Evolutionary conservation across 2,329 filamentous ascomycete genomes (phyloP).

Genomic region (Aspergillus sergii): DNA sequence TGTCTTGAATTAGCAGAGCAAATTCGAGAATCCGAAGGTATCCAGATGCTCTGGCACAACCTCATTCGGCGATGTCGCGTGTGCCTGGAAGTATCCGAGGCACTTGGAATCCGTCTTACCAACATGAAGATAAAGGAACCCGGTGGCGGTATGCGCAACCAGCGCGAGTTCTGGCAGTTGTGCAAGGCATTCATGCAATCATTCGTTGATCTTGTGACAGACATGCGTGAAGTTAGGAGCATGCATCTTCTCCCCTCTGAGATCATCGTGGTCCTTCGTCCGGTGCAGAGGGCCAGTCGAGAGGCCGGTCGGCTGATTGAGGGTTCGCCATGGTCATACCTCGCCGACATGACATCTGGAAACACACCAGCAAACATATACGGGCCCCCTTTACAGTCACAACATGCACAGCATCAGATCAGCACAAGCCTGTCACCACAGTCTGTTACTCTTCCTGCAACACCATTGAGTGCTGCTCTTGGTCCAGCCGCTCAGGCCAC

Average conservation of each 20-base stretch:
- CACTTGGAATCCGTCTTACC: constrained; percentile 71
- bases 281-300: constrained; percentile 80
- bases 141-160: constrained; percentile 63
- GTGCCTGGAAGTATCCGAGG: constrained; percentile 72
- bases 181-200: constrained; percentile 64
- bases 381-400: constrained; percentile 38
- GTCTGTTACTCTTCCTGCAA: constrained; percentile 71
- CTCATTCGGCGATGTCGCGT: constrained; percentile 72
- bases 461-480: constrained; percentile 83
- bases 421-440: constrained; percentile 47
- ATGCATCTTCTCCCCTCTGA: constrained; percentile 61
- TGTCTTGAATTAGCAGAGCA: constrained; percentile 66
- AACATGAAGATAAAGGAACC: constrained; percentile 85
- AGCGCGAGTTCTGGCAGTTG: constrained; percentile 66
- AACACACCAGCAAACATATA: constrained; percentile 36
- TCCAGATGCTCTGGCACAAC: constrained; percentile 67
- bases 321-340: constrained; percentile 63
- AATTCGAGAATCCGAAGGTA: constrained; percentile 60
- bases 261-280: constrained; percentile 72
- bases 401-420: constrained; percentile 35
- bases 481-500: constrained; percentile 90
- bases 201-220: constrained; percentile 50
- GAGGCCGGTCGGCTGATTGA: constrained; percentile 76
- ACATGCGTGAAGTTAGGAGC: constrained; percentile 49
- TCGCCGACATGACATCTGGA: constrained; percentile 46